Evolutionary conservation across 2,329 filamentous ascomycete species (phyloP).

Genomic region (Hypoxylon sp.): DNA sequence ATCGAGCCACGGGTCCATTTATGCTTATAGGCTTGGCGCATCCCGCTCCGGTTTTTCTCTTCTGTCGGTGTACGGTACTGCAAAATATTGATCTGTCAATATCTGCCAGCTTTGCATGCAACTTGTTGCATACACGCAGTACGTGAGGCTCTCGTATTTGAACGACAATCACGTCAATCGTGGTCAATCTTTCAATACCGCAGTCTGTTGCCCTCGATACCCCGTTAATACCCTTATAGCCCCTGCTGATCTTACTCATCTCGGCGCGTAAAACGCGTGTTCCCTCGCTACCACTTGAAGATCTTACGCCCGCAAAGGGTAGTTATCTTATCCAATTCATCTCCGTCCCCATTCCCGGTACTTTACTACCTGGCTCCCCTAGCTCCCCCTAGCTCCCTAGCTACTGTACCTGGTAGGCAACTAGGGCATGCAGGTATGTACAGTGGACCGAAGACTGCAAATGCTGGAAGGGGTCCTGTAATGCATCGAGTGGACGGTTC

Average conservation of each 20-base stretch:
- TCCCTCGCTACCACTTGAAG: slow-evolving; percentile 37
- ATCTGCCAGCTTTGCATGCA: slow-evolving; percentile 27
- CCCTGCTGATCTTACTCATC: slow-evolving; percentile 42
- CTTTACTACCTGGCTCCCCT: slow-evolving; percentile 3
- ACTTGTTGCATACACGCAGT: slow-evolving; percentile 18
- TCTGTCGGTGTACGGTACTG: slow-evolving; percentile 38
- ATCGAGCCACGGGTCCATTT: slow-evolving; percentile 38
- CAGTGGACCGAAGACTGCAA: slow-evolving; percentile 1
- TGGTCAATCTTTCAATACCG: slow-evolving; percentile 35
- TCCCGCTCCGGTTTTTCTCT: slow-evolving; percentile 39
- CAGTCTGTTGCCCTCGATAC: slow-evolving; percentile 20
- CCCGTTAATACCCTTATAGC: slow-evolving; percentile 31
- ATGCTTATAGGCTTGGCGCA: slow-evolving; percentile 42
- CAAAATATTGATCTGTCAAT: slow-evolving; percentile 13
- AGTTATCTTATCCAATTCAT: slow-evolving; percentile 36
- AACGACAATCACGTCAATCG: slow-evolving; percentile 44
- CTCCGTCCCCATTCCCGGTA: slow-evolving; percentile 36
- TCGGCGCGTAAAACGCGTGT: slow-evolving; percentile 30
- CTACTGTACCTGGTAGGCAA: too few relatives aligned
- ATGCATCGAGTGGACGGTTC: slow-evolving; percentile 25
- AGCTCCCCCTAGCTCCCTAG: too few relatives aligned
- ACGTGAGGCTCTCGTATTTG: slow-evolving; percentile 44
- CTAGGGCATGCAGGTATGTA: slow-evolving; percentile 9
- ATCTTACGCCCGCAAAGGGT: slow-evolving; percentile 25
- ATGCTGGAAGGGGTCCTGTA: slow-evolving; percentile 8